Percentiles rank a stretch among this genome's conserved stretches.
phyloP scores from a whole-genome alignment of 2,329 filamentous ascomycete species.

The Fusarium torreyae region DNA sequence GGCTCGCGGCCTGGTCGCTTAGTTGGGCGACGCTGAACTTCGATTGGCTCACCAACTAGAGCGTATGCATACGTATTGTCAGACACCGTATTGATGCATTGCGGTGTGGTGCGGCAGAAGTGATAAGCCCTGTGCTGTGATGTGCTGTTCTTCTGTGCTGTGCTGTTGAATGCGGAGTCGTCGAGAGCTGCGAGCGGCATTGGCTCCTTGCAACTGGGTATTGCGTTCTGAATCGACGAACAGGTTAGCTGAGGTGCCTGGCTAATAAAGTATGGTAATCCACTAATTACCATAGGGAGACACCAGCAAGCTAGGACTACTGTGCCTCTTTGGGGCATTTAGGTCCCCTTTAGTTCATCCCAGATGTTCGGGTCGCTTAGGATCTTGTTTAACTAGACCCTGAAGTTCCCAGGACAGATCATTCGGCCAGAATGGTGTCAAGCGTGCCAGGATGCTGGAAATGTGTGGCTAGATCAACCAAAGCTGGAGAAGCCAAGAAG shows the following conservation, averaged over 20 bases:
- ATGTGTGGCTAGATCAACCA: constrained; percentile 33
- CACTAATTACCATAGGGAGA: constrained; percentile 41
- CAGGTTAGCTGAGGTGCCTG: constrained; percentile 44
- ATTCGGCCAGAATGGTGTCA: constrained; percentile 46
- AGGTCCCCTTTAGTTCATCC: constrained; percentile 58
- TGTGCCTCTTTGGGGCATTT: constrained; percentile 54
- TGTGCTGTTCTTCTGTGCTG: neutral
- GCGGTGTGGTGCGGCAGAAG: constrained; percentile 33
- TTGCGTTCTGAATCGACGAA: constrained; percentile 34
- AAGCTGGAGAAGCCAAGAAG: constrained; percentile 34
- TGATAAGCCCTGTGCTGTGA: constrained; percentile 25
- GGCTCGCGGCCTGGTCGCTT: constrained; percentile 45
- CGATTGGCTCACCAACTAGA: constrained; percentile 37
- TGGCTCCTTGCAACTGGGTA: constrained; percentile 22
- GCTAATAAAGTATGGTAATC: constrained; percentile 39
- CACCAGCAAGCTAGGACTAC: constrained; percentile 49
- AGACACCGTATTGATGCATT: constrained; percentile 46
- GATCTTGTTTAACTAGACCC: constrained; percentile 56
- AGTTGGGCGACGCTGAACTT: constrained; percentile 35
- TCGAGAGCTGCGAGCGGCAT: constrained; percentile 23
- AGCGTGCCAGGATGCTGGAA: constrained; percentile 44
- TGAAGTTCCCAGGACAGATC: constrained; percentile 49
- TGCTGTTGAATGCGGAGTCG: constrained; percentile 13
- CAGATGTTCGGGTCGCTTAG: constrained; percentile 58
- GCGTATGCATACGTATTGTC: constrained; percentile 44